Evolutionary conservation across 164 flowering plant genomes (phyloP), one percentile per base, ranked within the genome.

Genomic region (Dillenia turbinata): DNA sequence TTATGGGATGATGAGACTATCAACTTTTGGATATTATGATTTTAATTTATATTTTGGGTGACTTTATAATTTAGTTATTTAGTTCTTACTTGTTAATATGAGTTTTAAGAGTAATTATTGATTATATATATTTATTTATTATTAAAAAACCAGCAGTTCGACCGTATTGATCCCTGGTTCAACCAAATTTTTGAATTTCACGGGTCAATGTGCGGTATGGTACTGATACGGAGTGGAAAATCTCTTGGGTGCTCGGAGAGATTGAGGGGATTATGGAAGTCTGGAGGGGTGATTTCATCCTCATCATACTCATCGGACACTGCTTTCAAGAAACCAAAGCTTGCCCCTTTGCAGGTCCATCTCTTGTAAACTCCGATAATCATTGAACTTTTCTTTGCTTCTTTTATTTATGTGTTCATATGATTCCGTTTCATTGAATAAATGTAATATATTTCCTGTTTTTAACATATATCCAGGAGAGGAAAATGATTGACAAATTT

Each of bases 401-500:
- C 0, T 62, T 56, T 15, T 44, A 13, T 40, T 54, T 45, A 11
- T 22, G 9, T 50, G 22, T 16, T 48, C 15, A 2, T 47, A 47
- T 47, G 26, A 17, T 10, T 44, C 51, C 26, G 44, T 51, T n/a
- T 12, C n/a, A 33, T 33, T 33, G 40, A 33, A 33, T 33, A 33
- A 33, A 33, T 33, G 6, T 6, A 33, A 33, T 33, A 33, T 33
- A 48, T 1, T 24, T 56, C 44, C 14, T 33, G 47, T 58, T 26
- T 61, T 60, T 0, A 10, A 46, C 6, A 47, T n/a, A 52, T 58
- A 46, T 66, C 49, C 61, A 91, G 97, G 98, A 89, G 73, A 83
- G 92, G 57, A 86, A 73, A 69, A 90, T 95, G 97, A 84, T 83
- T 17, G 97, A 95, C 71, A 85, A 79, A 63, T 76, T 77, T 66